Evolutionary conservation across 768 basidiomycete species (phyloP), one percentile per base, ranked within the genome.

Genomic region (Russula griseocarnosa): DNA sequence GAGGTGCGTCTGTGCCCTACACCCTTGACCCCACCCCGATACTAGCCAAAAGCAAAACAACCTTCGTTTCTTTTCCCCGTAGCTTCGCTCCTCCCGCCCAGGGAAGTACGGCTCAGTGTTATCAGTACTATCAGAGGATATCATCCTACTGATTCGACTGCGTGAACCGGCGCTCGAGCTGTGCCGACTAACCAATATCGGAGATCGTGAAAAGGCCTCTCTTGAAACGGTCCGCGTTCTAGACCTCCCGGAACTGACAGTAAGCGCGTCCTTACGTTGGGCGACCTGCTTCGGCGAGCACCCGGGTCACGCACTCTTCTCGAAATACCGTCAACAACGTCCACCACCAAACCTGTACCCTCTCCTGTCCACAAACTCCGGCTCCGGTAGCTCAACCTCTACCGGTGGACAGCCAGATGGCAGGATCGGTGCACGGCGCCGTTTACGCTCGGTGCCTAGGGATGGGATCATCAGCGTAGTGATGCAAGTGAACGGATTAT

Each of bases 201-300:
- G 49, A 16, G n/a, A 13, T 5, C 55, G 34, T 0, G 46, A 47
- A 22, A 50, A 36, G 30, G 28, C 50, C n/a, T 20, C 62, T 0
- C 62, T 63, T 30, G 62, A 63, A 26, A 58, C 62, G 1, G 50
- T 63, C 6, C 52, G 62, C 55, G 34, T 58, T 14, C 62, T 63
- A 4, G 52, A 55, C 18, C 55, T 63, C 14, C 62, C 62, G 5
- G 49, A 36, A 11, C 40, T 63, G 22, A 32, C 22, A 2, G 11
- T 5, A 2, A 34, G 47, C 62, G 55, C 62, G 13, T 44, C 30
- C 24, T 3, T 63, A 30, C 62, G 56, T 30, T 58, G 62, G 55
- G 62, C 62, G 24, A 63, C 62, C n/a, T 63, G 55, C 32, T 58
- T 63, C 10, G 55, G 62, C 16, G 62, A 63, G 11, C 62, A 63